Evolutionary conservation across 2,329 filamentous ascomycete genomes (phyloP).

Genomic region (Epicoccum sorghinum): DNA sequence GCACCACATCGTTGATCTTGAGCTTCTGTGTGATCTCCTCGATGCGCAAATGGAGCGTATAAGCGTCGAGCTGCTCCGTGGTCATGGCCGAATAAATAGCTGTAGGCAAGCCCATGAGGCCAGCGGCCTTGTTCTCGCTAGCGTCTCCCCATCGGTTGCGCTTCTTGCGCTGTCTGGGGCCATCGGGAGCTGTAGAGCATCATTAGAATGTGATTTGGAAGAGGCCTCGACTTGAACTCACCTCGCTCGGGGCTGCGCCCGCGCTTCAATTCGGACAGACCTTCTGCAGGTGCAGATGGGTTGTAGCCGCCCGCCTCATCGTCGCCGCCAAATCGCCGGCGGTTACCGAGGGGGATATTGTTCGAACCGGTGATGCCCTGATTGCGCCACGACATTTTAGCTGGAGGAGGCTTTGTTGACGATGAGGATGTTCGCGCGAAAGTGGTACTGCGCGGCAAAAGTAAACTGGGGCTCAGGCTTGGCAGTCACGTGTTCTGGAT

Average conservation of each 20-base stretch:
- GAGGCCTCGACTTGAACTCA: slow-evolving; percentile 51
- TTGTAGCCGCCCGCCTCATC: slow-evolving; percentile 52
- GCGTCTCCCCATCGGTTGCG: slow-evolving; percentile 98
- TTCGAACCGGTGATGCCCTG: slow-evolving; percentile 96
- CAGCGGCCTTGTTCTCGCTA: slow-evolving; percentile 97
- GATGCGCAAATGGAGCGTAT: slow-evolving; percentile 93
- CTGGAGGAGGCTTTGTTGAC: slow-evolving; percentile 13
- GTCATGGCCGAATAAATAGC: slow-evolving; percentile 98
- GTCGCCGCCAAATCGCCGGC: slow-evolving; percentile 77
- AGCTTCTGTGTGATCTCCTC: slow-evolving; percentile 99
- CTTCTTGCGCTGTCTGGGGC: slow-evolving; percentile 91
- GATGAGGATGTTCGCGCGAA: slow-evolving; percentile 19
- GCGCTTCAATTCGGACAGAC: slow-evolving; percentile 70
- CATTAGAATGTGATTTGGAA: slow-evolving; percentile 17
- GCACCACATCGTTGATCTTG: slow-evolving; percentile 97
- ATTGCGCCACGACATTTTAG: slow-evolving; percentile 67
- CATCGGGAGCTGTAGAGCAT: slow-evolving; percentile 62
- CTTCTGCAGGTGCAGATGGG: slow-evolving; percentile 53
- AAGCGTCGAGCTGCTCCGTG: slow-evolving; percentile 95
- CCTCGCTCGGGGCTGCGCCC: slow-evolving; percentile 89
- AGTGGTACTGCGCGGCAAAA: slow-evolving; percentile 11
- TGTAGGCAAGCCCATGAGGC: slow-evolving; percentile 95
- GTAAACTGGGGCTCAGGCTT: not conserved
- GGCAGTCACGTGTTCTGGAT: slow-evolving; percentile 4
- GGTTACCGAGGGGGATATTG: slow-evolving; percentile 91